Conservation (phyloP, 257 asterid species). For the Ajuga chamaepitys region DNA sequence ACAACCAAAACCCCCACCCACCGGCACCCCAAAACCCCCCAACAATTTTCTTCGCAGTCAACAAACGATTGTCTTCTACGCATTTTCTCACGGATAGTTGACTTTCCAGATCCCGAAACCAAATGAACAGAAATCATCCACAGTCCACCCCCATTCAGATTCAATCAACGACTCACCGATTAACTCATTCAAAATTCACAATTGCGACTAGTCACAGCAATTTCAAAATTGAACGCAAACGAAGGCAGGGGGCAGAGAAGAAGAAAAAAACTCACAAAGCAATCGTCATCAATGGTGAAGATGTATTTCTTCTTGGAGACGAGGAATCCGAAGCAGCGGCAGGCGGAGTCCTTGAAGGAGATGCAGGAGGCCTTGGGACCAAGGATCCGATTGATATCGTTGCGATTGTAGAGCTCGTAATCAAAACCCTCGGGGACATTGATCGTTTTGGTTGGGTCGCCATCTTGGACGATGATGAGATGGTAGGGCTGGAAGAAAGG, state of each 20-base stretch:
- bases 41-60: background rate
- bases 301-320: conserved; percentile 50
- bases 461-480: conserved; percentile 46
- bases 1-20: no score
- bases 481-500: conserved; percentile 40
- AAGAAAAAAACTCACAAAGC: conserved; percentile 35
- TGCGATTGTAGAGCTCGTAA: conserved; percentile 44
- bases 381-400: conserved; percentile 41
- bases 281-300: conserved; percentile 54
- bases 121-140: background rate
- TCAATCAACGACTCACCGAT: background rate
- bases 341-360: conserved; percentile 52
- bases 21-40: background rate
- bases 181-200: background rate
- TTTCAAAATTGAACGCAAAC: background rate
- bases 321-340: conserved; percentile 47
- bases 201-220: background rate
- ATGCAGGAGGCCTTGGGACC: conserved; percentile 54
- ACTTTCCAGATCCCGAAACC: conserved; percentile 25
- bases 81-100: conserved; percentile 23
- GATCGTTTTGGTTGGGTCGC: conserved; percentile 32
- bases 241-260: background rate
- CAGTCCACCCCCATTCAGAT: background rate
- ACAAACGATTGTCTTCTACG: conserved; percentile 12
- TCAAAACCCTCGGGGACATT: conserved; percentile 39